Conservation (phyloP, 2,329 filamentous ascomycete genomes). For the Paraphaeosphaeria sporulosa region DNA sequence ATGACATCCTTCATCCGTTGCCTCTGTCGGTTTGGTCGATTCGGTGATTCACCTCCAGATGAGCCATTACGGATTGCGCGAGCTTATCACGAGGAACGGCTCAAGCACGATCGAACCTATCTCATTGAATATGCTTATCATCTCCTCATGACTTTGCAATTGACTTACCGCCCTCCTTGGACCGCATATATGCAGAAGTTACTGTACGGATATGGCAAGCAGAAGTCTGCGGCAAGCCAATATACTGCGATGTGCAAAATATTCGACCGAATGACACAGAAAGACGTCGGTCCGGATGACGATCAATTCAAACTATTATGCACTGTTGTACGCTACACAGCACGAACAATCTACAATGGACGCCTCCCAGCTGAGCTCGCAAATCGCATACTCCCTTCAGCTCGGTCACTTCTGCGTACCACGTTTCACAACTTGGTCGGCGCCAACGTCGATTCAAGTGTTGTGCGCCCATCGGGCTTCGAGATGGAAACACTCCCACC, state of each 20-base stretch:
- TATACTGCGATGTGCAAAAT: slow-evolving; percentile 36
- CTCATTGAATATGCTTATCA: slow-evolving; percentile 40
- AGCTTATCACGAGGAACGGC: slow-evolving; percentile 25
- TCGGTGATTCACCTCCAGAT: slow-evolving; percentile 18
- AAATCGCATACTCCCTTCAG: slow-evolving; percentile 24
- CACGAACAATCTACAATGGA: slow-evolving; percentile 27
- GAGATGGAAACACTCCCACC: slow-evolving; percentile 39
- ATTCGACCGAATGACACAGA: slow-evolving; percentile 34
- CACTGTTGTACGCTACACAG: slow-evolving; percentile 38
- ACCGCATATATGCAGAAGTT: slow-evolving; percentile 36
- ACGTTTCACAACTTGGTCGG: slow-evolving; percentile 38
- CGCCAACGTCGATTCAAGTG: slow-evolving; percentile 24
- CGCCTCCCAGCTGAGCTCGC: slow-evolving; percentile 18
- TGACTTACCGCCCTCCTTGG: slow-evolving; percentile 40
- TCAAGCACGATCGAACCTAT: slow-evolving; percentile 33
- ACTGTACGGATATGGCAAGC: slow-evolving; percentile 18
- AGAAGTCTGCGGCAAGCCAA: slow-evolving; percentile 15
- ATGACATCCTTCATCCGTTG: slow-evolving; percentile 39
- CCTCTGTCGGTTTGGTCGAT: slow-evolving; percentile 41
- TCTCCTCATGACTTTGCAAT: slow-evolving; percentile 33
- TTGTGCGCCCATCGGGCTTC: neutral
- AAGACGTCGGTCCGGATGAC: slow-evolving; percentile 45
- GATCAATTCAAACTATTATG: slow-evolving; percentile 44
- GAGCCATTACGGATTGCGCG: slow-evolving; percentile 17
- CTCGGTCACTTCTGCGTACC: slow-evolving; percentile 30